Evolutionary conservation across 176 grass and related monocot genomes (phyloP), one percentile per base, ranked within the genome.

Genomic region (Musa beccarii): DNA sequence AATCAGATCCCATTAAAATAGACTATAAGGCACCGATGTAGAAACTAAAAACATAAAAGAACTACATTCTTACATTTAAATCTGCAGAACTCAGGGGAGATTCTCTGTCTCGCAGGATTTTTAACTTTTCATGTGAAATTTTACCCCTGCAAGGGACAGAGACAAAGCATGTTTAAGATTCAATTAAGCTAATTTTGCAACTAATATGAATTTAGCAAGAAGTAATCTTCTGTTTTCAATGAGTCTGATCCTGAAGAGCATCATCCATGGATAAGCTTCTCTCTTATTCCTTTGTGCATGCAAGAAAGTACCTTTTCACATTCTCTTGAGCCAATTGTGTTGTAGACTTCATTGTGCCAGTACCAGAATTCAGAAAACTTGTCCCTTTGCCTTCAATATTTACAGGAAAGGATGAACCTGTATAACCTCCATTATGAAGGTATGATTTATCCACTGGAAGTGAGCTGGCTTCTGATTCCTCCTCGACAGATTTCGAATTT

Each of bases 391-490:
- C 79, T 81, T 80, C 82, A 75, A 52, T 81, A 59, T 83, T 83
- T 68, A 81, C 75, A 75, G 75, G 66, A 85, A 87, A 87, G 0
- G 78, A 89, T 64, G 74, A 72, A 24, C 64, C 79, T 64, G 81
- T 80, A 80, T 84, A 86, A 8, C 84, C 80, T 75, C 89, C 90
- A 82, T 80, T 84, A 79, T 63, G 84, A 84, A 84, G 62, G 11
- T 75, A 73, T 59, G 79, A 84, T 78, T 83, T 87, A 78, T 92
- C 92, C 75, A 76, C 74, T 81, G 84, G 84, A 84, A 93, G 22
- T 79, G 82, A 84, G 68, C 82, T 84, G 13, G 82, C 82, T 51
- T 84, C 82, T 43, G 82, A 84, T 66, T 84, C 82, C 77, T 84
- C 82, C 51, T 84, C 82, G 16, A 79, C 26, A 28, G 59, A 73